Evolutionary conservation across 768 basidiomycete species (phyloP).

Genomic region (Termitomyces sp.): DNA sequence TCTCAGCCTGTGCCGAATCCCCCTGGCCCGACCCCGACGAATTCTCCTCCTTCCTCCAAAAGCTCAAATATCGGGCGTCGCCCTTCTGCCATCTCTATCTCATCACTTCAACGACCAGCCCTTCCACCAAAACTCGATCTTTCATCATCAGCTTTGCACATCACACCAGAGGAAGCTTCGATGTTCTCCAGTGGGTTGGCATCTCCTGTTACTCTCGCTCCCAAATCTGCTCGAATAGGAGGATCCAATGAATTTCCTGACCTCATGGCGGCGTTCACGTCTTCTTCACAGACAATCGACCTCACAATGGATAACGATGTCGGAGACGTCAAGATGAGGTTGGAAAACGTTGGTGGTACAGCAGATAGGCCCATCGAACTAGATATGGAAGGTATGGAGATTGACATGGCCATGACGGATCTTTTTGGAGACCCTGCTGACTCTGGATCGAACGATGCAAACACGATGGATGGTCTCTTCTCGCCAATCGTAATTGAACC

Average conservation of each 20-base stretch:
- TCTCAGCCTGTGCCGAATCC: constrained; percentile 8
- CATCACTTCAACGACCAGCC: constrained; percentile 70
- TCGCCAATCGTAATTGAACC: constrained; percentile 39
- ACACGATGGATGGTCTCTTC: constrained; percentile 49
- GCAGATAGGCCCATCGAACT: constrained; percentile 83
- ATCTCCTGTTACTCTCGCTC: constrained; percentile 81
- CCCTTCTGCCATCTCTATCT: constrained; percentile 76
- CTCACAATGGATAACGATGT: constrained; percentile 39
- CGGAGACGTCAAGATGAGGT: constrained; percentile 27
- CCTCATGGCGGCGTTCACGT: constrained; percentile 61
- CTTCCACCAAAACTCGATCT: constrained; percentile 80
- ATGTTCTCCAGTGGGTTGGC: constrained; percentile 60
- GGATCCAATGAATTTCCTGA: constrained; percentile 57
- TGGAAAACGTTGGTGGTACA: constrained; percentile 53
- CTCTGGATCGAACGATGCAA: constrained; percentile 31
- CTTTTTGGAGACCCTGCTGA: constrained; percentile 54
- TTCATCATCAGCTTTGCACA: constrained; percentile 63
- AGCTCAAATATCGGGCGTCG: constrained; percentile 46
- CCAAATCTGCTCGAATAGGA: constrained; percentile 68
- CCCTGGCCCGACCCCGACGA: constrained; percentile 28
- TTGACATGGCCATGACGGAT: constrained; percentile 58
- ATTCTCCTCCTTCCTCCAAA: constrained; percentile 32
- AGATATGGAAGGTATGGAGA: constrained; percentile 67
- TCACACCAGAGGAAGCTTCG: constrained; percentile 62
- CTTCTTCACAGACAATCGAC: constrained; percentile 47